Evolutionary conservation across 108 stramenopile species (phyloP), one percentile per base, ranked within the genome.

Genomic region (Hondaea fermentalgiana): DNA sequence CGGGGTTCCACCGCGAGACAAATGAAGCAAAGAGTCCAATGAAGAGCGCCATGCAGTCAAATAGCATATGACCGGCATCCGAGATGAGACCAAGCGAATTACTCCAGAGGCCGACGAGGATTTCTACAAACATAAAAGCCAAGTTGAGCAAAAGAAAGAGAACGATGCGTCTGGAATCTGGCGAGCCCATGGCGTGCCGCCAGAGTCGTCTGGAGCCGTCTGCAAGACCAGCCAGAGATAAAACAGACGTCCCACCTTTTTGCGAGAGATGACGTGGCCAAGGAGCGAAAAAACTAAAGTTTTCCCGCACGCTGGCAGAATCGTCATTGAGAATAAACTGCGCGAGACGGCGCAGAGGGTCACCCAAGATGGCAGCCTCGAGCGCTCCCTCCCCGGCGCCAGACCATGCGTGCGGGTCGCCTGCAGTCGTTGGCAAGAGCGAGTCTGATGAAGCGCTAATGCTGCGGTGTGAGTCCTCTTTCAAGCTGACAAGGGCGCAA

Each of bases 41-140:
- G 60, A 71, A 64, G 35, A 88, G 72, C 16, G 88, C 60, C 49
- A 57, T 57, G 55, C 72, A 72, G 43, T 88, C 88, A 10, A 71
- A 88, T 5, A 71, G 25, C 88, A 88, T 88, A 87, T 88, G 88
- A 0, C 60, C 88, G 5, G 88, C 88, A 23, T 88, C 88, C 10
- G 88, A 88, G 25, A 88, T 76, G 25, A 88, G 72, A 5, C 60
- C 59, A 8, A 88, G 72, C 25, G 60, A 71, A 25, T 88, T 88
- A 6, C 87, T 71, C 72, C 64, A 88, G 10, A 64, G 19, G 6
- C 88, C 88, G 25, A 71, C 60, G 35, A 64, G 16, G 25, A 88
- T 29, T 47, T 88, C 88, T 5, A 71, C 88, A 4, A 88, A 71
- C 88, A 88, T 88, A 4, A 88, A 71, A 10, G 72, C 35, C 23